These are phyloP conservation scores for Solanum chiquidenum DNA, from an alignment of 257 asterid genomes.

Conservation along the genomic window DNA sequence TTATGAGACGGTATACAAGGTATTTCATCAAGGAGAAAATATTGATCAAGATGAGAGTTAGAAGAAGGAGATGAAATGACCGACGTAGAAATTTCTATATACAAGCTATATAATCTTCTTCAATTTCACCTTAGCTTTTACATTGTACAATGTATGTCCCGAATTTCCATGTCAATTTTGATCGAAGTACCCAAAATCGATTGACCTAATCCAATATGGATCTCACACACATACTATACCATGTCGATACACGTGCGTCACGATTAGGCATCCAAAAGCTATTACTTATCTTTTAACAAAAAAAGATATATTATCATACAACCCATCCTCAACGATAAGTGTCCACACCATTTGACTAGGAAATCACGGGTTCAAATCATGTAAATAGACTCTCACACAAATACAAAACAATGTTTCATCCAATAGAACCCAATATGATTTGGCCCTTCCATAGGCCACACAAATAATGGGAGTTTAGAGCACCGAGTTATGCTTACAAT, in stretches of 20 bases:
- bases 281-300: no score
- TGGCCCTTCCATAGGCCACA: background rate
- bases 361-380: background rate
- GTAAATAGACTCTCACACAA: background rate
- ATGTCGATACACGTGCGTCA: background rate
- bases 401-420: background rate
- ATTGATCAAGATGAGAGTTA: background rate
- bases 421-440: background rate
- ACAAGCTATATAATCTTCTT: background rate
- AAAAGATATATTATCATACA: background rate
- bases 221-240: background rate
- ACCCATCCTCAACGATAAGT: background rate
- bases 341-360: background rate
- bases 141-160: background rate
- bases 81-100: background rate
- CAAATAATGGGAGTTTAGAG: background rate
- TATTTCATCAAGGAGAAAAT: no score
- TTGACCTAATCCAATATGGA: background rate
- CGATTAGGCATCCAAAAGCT: background rate
- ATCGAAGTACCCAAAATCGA: background rate
- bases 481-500: background rate
- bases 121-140: background rate
- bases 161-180: background rate
- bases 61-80: background rate
- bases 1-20: no score